Percentiles rank a stretch among this genome's conserved stretches.
These are phyloP conservation scores for Citrus sp. DNA, from an alignment of 345 rosid genomes.

Conservation along the genomic window DNA sequence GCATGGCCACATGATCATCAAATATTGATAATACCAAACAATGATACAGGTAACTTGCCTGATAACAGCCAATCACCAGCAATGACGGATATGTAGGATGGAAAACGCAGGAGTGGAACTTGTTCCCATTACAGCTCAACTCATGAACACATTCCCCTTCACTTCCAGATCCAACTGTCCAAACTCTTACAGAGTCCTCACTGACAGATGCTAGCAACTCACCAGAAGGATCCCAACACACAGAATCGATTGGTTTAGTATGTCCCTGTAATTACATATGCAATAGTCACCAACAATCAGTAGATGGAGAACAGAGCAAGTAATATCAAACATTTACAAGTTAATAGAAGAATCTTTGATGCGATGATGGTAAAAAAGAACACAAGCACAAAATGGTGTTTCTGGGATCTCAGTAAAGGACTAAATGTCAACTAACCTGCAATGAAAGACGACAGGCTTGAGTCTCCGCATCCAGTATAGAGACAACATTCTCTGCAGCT, in stretches of 20 bases:
- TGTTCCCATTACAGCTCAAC: slow-evolving; percentile 84
- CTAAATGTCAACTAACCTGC: slow-evolving; percentile 44
- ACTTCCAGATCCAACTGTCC: slow-evolving; percentile 81
- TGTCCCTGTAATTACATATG: slow-evolving; percentile 54
- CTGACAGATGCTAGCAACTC: slow-evolving; percentile 86
- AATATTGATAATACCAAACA: neutral
- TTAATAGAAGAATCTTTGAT: neutral
- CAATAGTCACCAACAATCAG: neutral
- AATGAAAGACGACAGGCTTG: slow-evolving; percentile 65
- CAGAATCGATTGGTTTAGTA: slow-evolving; percentile 65
- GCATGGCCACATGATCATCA: neutral
- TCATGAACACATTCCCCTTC: slow-evolving; percentile 91
- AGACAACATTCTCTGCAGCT: slow-evolving; percentile 72
- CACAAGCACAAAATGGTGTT: neutral
- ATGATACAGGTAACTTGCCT: slow-evolving; percentile 42
- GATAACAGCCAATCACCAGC: slow-evolving; percentile 92
- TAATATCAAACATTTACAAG: neutral
- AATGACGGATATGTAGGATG: slow-evolving; percentile 69
- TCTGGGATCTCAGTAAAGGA: neutral
- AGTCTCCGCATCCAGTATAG: slow-evolving; percentile 87
- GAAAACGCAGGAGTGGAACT: slow-evolving; percentile 84
- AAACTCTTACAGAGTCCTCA: slow-evolving; percentile 89
- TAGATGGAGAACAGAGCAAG: neutral
- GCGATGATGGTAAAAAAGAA: neutral
- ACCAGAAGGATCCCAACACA: slow-evolving; percentile 92